Base-by-base conservation (phyloP, 371 early-diverging fungal species). In the Mucor mucedo region DNA sequence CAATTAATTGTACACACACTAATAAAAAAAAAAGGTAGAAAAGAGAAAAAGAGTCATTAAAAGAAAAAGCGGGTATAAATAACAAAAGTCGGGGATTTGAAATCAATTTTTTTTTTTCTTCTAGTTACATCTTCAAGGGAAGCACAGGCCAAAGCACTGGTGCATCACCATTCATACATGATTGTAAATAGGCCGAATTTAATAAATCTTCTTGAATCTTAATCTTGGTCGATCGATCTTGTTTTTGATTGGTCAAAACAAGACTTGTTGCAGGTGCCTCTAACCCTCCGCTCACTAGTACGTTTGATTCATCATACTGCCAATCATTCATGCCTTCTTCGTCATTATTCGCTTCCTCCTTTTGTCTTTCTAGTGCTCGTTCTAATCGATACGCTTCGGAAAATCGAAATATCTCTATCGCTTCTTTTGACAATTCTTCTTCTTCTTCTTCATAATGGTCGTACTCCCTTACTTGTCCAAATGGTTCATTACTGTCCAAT, bases 331-430 rank as follows among this genome's bases (percentile, higher is more conserved):
- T 58, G 2, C 66, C 72, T n/a, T 52, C 45, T 13, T 62, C 38
- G 10, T 75, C 75, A 5, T 21, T 21, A 21, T 58, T 44, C 13
- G 41, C 44, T 52, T 62, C 65, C 40, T 52, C 28, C 9, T 40
- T 45, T 16, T 59, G 16, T 11, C 44, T 39, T 28, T 69, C 72
- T 56, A 30, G 30, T 29, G 62, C 57, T 52, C 72, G 63, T 60
- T 79, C 68, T 55, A 69, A 70, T 42, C 59, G 55, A 53, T 75
- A 79, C 0, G 72, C 71, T 58, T 76, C 79, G 29, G 79, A 79
- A 40, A 76, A 76, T n/a, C 57, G 27, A 49, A 79, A 75, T 33
- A 79, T 77, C 27, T 70, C 79, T 50, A 76, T 72, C 2, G 72
- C 73, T 55, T 79, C 77, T 49, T 72, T 60, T 14, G 73, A 71